Percentiles rank a stretch among this genome's conserved stretches.
Evolutionary conservation across 2,329 filamentous ascomycete genomes (phyloP).

Genomic region (Arthrinium phaeospermum): DNA sequence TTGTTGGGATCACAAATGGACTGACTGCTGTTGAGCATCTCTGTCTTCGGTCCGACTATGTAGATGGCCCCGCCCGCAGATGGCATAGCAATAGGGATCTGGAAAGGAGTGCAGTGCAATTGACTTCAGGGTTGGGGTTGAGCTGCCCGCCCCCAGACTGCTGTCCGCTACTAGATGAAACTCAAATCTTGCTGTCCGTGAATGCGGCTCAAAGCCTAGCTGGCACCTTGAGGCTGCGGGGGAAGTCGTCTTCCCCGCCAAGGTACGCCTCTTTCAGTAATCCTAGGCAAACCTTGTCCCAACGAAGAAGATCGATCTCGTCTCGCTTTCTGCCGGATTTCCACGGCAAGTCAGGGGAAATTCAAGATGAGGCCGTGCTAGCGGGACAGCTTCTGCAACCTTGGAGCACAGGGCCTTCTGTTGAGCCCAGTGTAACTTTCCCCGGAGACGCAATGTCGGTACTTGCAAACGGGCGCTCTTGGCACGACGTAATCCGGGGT

Average conservation of each 20-base stretch:
- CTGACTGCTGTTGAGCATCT: background rate
- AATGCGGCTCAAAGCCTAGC: conserved; percentile 10
- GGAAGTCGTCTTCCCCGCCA: background rate
- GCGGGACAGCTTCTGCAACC: background rate
- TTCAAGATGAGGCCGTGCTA: background rate
- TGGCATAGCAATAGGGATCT: background rate
- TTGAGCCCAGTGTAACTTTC: background rate
- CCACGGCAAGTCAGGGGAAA: background rate
- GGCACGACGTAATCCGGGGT: background rate
- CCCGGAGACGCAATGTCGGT: background rate
- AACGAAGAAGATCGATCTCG: background rate
- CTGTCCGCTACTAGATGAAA: background rate
- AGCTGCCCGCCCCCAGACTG: background rate
- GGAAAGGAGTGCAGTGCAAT: background rate
- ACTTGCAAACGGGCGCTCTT: background rate
- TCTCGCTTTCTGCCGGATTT: conserved; percentile 4
- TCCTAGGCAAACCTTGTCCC: background rate
- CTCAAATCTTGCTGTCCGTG: background rate
- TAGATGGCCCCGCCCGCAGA: background rate
- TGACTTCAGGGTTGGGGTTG: conserved; percentile 2
- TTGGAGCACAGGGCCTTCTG: background rate
- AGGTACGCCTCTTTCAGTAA: conserved; percentile 8
- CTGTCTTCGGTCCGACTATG: background rate
- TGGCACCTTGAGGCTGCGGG: conserved; percentile 5
- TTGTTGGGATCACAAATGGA: background rate